Percentiles rank a stretch among this genome's conserved stretches.
Evolutionary conservation across 257 asterid genomes (phyloP).

Genomic region (Rhazya stricta): DNA sequence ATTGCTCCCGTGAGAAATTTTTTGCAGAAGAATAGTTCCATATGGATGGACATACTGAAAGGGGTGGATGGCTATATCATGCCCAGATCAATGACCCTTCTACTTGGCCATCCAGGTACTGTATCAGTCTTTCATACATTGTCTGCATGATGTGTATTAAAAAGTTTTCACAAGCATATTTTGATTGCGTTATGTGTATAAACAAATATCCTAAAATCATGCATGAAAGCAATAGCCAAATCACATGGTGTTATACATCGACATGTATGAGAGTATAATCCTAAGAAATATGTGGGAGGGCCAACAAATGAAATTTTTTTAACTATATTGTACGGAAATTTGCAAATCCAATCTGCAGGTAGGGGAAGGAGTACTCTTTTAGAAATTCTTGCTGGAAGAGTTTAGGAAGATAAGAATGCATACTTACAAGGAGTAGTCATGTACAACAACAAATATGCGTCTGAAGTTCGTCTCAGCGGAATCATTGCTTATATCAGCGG

Average conservation of each 20-base stretch:
- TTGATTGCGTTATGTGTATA: too few species aligned
- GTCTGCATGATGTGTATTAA: too few species aligned
- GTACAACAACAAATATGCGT: conserved; percentile 15
- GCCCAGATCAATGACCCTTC: conserved; percentile 17
- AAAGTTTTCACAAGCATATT: too few species aligned
- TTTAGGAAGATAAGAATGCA: conserved; percentile 1
- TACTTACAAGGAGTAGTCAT: conserved; percentile 2
- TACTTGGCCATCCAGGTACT: conserved; percentile 20
- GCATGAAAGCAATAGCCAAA: neutral
- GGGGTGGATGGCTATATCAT: conserved; percentile 15
- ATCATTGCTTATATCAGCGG: conserved; percentile 12
- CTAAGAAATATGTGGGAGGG: neutral
- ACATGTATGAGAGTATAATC: neutral
- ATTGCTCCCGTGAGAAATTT: conserved; percentile 2
- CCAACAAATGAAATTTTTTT: neutral
- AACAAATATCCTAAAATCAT: neutral
- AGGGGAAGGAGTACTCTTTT: conserved; percentile 15
- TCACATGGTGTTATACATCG: neutral
- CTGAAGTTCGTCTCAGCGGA: conserved; percentile 14
- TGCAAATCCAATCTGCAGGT: conserved; percentile 10
- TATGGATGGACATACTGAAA: conserved; percentile 9
- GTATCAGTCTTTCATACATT: too few species aligned
- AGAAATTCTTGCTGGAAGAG: conserved; percentile 17
- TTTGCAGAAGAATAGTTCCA: neutral
- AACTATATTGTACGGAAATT: neutral